Evolutionary conservation across 75 land plant genomes (phyloP).

Genomic region (Cunninghamia lanceolata): DNA sequence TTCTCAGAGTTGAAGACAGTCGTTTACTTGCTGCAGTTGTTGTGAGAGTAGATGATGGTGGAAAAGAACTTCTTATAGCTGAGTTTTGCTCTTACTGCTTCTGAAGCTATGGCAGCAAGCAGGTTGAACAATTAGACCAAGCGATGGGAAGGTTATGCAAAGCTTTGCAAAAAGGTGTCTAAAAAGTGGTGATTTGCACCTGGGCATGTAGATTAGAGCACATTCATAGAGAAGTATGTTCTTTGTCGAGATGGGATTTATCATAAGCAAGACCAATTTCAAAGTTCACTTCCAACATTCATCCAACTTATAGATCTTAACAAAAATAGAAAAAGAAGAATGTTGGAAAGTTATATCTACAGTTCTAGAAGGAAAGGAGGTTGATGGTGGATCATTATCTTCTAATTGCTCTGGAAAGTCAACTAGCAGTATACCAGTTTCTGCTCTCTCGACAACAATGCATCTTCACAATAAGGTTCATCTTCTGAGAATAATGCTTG

Average conservation of each 20-base stretch:
- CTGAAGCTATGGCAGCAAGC: slow-evolving; percentile 87
- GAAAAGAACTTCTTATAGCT: slow-evolving; percentile 93
- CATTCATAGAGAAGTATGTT: slow-evolving; percentile 85
- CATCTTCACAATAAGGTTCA: slow-evolving; percentile 86
- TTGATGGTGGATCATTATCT: slow-evolving; percentile 21
- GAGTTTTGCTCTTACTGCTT: slow-evolving; percentile 76
- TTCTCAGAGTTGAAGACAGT: slow-evolving; percentile 83
- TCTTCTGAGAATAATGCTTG: slow-evolving; percentile 87
- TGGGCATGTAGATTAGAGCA: slow-evolving; percentile 97
- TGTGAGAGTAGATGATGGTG: slow-evolving; percentile 80
- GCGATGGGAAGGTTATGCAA: slow-evolving; percentile 87
- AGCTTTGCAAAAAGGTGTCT: slow-evolving; percentile 91
- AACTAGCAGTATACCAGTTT: neutral
- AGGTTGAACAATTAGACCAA: slow-evolving; percentile 63
- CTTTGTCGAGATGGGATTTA: slow-evolving; percentile 91
- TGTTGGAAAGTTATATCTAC: slow-evolving; percentile 77
- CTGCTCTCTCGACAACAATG: slow-evolving; percentile 20
- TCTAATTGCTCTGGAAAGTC: slow-evolving; percentile 17
- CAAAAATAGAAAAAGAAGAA: slow-evolving; percentile 65
- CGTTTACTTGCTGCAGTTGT: slow-evolving; percentile 86
- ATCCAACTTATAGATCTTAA: slow-evolving; percentile 81
- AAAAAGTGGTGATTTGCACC: slow-evolving; percentile 97
- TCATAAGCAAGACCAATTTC: slow-evolving; percentile 95
- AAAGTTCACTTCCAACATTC: slow-evolving; percentile 80
- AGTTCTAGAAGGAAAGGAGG: slow-evolving; percentile 71